Conservation (phyloP, 2,329 filamentous ascomycete species). For the Pezicula radicicola region DNA sequence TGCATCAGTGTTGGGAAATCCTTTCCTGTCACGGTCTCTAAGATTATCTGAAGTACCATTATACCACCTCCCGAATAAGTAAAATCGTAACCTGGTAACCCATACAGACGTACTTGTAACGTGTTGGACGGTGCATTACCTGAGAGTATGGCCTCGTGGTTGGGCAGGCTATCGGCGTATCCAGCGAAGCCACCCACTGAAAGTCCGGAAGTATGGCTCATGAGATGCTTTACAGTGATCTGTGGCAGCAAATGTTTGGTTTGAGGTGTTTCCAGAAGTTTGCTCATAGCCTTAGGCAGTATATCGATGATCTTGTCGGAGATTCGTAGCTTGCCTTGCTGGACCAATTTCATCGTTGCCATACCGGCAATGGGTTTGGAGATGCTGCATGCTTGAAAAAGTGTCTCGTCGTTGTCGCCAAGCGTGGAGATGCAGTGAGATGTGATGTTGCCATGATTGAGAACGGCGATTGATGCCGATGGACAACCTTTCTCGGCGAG, state of each 20-base stretch:
- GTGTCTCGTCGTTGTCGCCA: constrained; percentile 1
- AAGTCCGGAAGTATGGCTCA: constrained; percentile 4
- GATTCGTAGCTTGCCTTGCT: constrained; percentile 1
- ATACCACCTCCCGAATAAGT: constrained; percentile 4
- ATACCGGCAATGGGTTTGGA: constrained; percentile 4
- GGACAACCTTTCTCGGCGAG: constrained; percentile 2
- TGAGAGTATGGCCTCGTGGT: background rate
- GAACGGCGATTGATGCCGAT: constrained; percentile 2
- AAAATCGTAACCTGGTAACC: constrained; percentile 1
- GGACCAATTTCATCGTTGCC: background rate
- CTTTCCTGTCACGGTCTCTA: background rate
- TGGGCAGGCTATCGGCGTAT: background rate
- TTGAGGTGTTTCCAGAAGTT: constrained; percentile 1
- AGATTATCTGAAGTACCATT: constrained; percentile 1
- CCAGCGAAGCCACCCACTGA: background rate
- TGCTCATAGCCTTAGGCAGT: background rate
- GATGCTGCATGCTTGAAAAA: constrained; percentile 7
- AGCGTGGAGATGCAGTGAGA: constrained; percentile 2
- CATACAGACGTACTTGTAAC: background rate
- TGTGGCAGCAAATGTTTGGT: background rate
- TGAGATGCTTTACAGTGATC: constrained; percentile 1
- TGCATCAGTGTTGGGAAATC: background rate
- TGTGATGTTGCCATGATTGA: constrained; percentile 1
- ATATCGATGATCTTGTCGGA: background rate
- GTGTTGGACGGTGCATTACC: constrained; percentile 1